Base-by-base conservation (phyloP, 768 basidiomycete genomes). In the Lentinula detonsa region DNA sequence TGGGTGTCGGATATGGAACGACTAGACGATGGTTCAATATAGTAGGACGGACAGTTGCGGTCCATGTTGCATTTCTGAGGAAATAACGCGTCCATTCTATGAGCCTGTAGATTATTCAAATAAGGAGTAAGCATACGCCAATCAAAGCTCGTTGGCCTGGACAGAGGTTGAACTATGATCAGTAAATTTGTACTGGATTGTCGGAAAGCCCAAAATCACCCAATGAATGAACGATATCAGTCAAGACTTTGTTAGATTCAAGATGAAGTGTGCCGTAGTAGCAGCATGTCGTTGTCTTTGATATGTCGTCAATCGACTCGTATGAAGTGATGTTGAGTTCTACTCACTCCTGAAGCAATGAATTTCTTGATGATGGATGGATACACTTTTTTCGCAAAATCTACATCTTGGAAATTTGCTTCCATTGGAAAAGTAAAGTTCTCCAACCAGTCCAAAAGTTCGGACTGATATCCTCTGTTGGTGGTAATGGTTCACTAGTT, bases 11-110 rank as follows among this genome's bases (percentile, higher is more conserved):
- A 67, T 1, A 95, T 65, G 6, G 95, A 94, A 10, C 69, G 72
- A 48, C 80, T 72, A 31, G 78, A 72, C 4, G 85, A 86, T 13
- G 81, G 69, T 73, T 95, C 89, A 64, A 86, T 68, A 74, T 95
- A 94, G 66, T 82, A 75, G n/a, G 76, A 70, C 0, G 91, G 87
- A 40, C 75, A 78, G 66, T 92, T 78, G 16, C 85, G 78, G 75
- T 97, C 85, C 93, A 95, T 94, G 74, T 91, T 93, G 73, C 92
- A 94, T 86, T 93, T 91, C 84, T 91, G 70, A 9, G n/a, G 16
- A 13, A 5, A 57, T 31, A 28, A 28, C 28, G 28, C 7, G 11
- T 21, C 11, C 10, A 43, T 43, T 10, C 5, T 5, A 51, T 60
- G 16, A 39, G 59, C 23, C 43, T 13, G 21, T 37, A 34, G 4